Base-by-base conservation (phyloP, 1,284 basidiomycete species). In the Pisolithus thermaeus region DNA sequence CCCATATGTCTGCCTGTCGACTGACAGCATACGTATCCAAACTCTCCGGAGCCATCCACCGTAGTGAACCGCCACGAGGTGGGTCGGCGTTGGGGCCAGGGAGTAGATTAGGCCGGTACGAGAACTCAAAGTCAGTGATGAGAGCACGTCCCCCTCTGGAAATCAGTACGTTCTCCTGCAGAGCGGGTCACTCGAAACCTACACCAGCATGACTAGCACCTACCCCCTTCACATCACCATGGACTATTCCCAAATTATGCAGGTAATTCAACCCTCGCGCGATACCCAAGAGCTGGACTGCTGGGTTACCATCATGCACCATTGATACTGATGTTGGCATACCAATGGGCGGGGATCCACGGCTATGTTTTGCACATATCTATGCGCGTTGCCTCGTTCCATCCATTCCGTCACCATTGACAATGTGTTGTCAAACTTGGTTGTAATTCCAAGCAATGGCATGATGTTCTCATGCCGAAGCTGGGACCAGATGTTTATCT, bases 401-500 rank as follows among this genome's bases (percentile, higher is more conserved):
- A 45, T 45, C 43, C 43, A 45, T 20, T 32, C n/a, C 5, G 43
- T 30, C 18, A 54, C 52, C 16, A 48, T 36, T 0, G 52, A 46
- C 36, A 49, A 27, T 7, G 30, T 51, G 9, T 32, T 14, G 11
- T 52, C 11, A 27, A 53, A 53, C 36, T 47, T 52, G 25, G 39
- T 48, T 20, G 47, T 28, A 16, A 53, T 37, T 37, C 52, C 52
- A 14, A 41, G 42, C 11, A 54, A 28, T 9, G 52, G 52, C 25
- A 54, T 46, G 18, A 54, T 43, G 35, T 54, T 54, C n/a, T 48
- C 30, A 8, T 54, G 52, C 20, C 43, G 14, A 7, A 54, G 45
- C 18, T 44, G 41, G 23, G 37, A 35, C 52, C 52, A 54, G 9
- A 47, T 45, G 37, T 37, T 22, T 9, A 54, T 20, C 35, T 53